Conservation (phyloP, 164 flowering plant species). For the Kalanchoe fedtschenkoi region DNA sequence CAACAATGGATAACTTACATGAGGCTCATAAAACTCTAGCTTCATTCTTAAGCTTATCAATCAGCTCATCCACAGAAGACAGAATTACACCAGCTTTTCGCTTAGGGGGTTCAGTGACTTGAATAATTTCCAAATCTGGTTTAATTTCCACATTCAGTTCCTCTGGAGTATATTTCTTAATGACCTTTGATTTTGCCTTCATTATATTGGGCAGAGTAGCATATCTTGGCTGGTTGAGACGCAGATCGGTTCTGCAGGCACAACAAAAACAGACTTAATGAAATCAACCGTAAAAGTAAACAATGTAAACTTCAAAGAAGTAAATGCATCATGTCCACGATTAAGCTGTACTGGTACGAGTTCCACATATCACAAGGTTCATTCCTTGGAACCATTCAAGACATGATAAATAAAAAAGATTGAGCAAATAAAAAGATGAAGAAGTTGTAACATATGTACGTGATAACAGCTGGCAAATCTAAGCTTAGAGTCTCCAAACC, state of each 20-base stretch:
- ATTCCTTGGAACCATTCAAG: background rate
- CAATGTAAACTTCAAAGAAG: background rate
- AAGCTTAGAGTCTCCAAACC: conserved; percentile 67
- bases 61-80: conserved; percentile 82
- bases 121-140: conserved; percentile 62
- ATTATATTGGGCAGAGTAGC: conserved; percentile 96
- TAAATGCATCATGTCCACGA: too few species aligned
- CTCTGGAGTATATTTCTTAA: conserved; percentile 62
- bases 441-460: conserved; percentile 45
- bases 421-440: background rate
- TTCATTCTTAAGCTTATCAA: conserved; percentile 64
- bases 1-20: background rate
- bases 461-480: conserved; percentile 76
- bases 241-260: conserved; percentile 70
- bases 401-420: background rate
- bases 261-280: background rate
- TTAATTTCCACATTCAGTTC: conserved; percentile 69
- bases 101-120: conserved; percentile 91
- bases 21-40: background rate
- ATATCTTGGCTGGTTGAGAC: conserved; percentile 93
- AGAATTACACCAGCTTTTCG: conserved; percentile 78
- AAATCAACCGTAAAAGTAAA: background rate
- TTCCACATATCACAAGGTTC: too few species aligned
- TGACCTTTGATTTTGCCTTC: conserved; percentile 89
- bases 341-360: too few species aligned